A percentile compares a stretch with the other conserved stretches of the same genome.
Conservation (phyloP, 2,329 filamentous ascomycete species). For the Paraphaeosphaeria sporulosa region DNA sequence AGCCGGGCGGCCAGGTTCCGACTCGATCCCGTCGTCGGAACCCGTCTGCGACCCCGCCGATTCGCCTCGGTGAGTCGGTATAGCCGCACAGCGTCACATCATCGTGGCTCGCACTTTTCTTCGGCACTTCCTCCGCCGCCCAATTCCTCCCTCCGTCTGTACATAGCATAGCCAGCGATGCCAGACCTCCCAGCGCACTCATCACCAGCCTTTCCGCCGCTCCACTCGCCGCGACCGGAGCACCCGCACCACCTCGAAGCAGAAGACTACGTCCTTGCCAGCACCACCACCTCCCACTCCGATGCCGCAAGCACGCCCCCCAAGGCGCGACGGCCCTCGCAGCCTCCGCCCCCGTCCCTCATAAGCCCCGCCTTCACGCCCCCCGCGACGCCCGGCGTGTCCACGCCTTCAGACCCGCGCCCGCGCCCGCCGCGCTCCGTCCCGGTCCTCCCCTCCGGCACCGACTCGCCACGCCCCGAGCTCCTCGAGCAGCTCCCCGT, state of each 20-base stretch:
- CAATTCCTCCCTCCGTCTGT: background rate
- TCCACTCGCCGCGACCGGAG: conserved; percentile 62
- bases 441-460: conserved; percentile 51
- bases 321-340: conserved; percentile 17
- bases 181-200: conserved; percentile 63
- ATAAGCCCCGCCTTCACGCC: conserved; percentile 57
- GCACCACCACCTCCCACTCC: background rate
- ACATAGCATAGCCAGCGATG: conserved; percentile 49
- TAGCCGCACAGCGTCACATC: conserved; percentile 18
- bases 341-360: conserved; percentile 50
- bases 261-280: conserved; percentile 43
- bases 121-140: conserved; percentile 7
- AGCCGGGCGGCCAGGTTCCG: conserved; percentile 30
- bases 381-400: conserved; percentile 46
- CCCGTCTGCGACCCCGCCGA: conserved; percentile 17
- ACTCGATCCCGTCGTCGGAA: conserved; percentile 22
- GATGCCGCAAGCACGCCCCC: conserved; percentile 1
- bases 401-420: conserved; percentile 44
- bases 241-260: conserved; percentile 45
- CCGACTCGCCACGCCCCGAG: conserved; percentile 66
- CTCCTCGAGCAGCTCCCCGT: conserved; percentile 78
- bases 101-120: conserved; percentile 4
- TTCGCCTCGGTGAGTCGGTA: conserved; percentile 26
- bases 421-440: conserved; percentile 49
- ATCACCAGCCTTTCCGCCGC: conserved; percentile 59